Evolutionary conservation across 108 stramenopile species (phyloP).

Genomic region (Cyclotella choctawhatcheeana): DNA sequence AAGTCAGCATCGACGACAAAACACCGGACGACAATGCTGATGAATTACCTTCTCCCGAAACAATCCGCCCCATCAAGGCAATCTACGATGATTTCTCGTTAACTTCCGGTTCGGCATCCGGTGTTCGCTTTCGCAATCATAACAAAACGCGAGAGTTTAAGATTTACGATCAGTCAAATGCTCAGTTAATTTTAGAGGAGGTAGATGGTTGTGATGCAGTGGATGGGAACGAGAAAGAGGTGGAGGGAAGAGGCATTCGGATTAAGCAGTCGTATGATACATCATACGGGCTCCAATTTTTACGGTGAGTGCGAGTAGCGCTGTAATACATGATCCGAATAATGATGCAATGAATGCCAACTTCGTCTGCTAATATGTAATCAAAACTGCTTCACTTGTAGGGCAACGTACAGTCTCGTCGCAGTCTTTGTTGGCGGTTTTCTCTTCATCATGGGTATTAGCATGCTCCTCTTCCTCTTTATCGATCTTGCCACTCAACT

Average conservation of each 20-base stretch:
- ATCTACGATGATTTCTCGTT: slow-evolving; percentile 24
- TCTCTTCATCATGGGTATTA: slow-evolving; percentile 42
- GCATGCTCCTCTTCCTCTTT: slow-evolving; percentile 45
- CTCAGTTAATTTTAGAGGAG: slow-evolving; percentile 41
- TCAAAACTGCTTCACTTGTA: not conserved
- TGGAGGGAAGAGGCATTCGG: not conserved
- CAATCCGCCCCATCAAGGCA: slow-evolving; percentile 9
- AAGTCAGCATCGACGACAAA: not conserved
- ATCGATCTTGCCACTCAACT: slow-evolving; percentile 40
- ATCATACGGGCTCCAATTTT: slow-evolving; percentile 21
- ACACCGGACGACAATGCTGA: not conserved
- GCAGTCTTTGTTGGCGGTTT: slow-evolving; percentile 46
- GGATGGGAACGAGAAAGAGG: not conserved
- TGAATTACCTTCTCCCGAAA: not conserved
- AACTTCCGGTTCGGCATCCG: not conserved
- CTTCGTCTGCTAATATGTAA: no score
- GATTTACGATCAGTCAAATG: slow-evolving; percentile 28
- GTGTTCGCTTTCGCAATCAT: slow-evolving; percentile 16
- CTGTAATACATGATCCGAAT: no score
- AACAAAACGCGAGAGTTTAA: slow-evolving; percentile 7
- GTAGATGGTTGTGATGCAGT: not conserved
- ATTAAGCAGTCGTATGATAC: slow-evolving; percentile 9
- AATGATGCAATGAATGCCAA: no score
- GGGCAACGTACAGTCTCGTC: slow-evolving; percentile 43
- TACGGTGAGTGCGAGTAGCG: no score